These are phyloP conservation scores for Rutstroemia sydowiana DNA, from an alignment of 2,329 filamentous ascomycete genomes.

Conservation along the genomic window DNA sequence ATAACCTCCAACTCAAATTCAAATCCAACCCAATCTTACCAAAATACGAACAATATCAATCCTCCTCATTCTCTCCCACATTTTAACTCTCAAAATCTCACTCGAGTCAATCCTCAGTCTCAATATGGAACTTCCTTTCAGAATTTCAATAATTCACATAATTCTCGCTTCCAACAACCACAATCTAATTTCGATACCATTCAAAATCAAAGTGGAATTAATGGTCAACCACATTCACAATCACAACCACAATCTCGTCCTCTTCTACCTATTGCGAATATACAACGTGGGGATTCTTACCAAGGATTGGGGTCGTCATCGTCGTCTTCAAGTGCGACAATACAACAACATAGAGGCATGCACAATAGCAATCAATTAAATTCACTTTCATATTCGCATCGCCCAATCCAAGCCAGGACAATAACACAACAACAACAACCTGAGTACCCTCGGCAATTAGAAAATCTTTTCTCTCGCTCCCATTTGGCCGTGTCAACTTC, in stretches of 20 bases:
- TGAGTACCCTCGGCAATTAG: constrained; percentile 2
- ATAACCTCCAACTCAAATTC: not conserved
- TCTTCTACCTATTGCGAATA: not conserved
- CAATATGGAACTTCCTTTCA: not conserved
- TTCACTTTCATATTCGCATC: constrained; percentile 6
- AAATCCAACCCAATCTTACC: not conserved
- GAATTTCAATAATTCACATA: not conserved
- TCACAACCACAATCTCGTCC: not conserved
- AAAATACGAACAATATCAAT: constrained; percentile 2
- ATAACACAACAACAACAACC: no score
- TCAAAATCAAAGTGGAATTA: not conserved
- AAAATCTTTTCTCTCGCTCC: constrained; percentile 3
- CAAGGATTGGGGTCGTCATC: no score
- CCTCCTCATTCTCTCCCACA: not conserved
- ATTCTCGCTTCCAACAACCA: not conserved
- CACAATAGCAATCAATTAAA: constrained; percentile 1
- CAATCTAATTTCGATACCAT: not conserved
- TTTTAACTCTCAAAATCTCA: no score
- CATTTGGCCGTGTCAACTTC: not conserved
- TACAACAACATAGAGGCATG: no score
- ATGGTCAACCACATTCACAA: not conserved
- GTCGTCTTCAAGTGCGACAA: not conserved
- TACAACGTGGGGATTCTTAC: not conserved
- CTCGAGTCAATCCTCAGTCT: not conserved
- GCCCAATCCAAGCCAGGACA: not conserved